These are phyloP conservation scores for Aspergillus sp. DNA, from an alignment of 2,329 filamentous ascomycete species.

Conservation along the genomic window DNA sequence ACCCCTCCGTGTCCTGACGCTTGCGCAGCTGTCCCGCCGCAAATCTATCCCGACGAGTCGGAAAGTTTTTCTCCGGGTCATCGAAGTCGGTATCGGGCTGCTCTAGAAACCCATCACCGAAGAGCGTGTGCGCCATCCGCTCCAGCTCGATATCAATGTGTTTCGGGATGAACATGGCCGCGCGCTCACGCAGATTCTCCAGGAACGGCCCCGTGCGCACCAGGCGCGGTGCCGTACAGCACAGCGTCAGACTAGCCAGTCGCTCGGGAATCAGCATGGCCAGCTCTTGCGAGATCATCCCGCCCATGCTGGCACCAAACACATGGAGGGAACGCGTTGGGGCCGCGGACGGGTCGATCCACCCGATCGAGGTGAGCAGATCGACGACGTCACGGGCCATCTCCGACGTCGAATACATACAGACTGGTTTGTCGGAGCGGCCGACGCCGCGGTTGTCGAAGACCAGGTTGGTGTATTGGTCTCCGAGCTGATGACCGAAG, in stretches of 20 bases:
- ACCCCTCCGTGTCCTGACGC: constrained; percentile 58
- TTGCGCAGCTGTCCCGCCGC: constrained; percentile 77
- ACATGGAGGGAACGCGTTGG: constrained; percentile 59
- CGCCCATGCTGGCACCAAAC: constrained; percentile 78
- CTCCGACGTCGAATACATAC: constrained; percentile 75
- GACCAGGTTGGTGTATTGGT: constrained; percentile 70
- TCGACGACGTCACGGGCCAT: constrained; percentile 80
- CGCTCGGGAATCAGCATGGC: constrained; percentile 39
- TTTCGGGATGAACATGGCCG: constrained; percentile 65
- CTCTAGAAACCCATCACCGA: constrained; percentile 61
- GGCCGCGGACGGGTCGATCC: constrained; percentile 47
- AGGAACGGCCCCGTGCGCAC: constrained; percentile 57
- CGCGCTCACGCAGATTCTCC: constrained; percentile 61
- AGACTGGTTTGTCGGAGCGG: constrained; percentile 70
- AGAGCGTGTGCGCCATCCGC: constrained; percentile 65
- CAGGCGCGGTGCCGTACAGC: constrained; percentile 61
- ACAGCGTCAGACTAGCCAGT: constrained; percentile 56
- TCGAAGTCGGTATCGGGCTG: constrained; percentile 58
- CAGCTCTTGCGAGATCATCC: constrained; percentile 89
- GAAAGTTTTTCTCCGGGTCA: constrained; percentile 49
- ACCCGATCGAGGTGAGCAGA: constrained; percentile 66
- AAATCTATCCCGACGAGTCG: constrained; percentile 77
- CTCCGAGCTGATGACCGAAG: constrained; percentile 69
- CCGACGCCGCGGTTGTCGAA: constrained; percentile 86
- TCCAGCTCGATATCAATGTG: constrained; percentile 64